phyloP scores from a whole-genome alignment of 176 grass and related monocot genomes.

The Poa pratensis region DNA sequence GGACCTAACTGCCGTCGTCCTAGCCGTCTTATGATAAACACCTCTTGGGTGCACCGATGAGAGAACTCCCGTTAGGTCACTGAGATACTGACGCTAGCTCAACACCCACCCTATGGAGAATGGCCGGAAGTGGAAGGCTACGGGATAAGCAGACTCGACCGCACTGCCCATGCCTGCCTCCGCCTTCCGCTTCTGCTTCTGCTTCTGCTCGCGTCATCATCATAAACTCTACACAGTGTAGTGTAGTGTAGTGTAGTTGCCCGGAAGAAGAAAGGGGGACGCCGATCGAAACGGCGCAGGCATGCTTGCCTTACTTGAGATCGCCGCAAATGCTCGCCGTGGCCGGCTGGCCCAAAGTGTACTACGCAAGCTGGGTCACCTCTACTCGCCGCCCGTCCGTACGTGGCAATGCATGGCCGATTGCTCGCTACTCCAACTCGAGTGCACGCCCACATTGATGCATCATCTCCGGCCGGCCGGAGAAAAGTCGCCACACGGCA shows the following conservation, averaged over 20 bases:
- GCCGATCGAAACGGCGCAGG: too few species aligned
- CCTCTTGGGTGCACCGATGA: not conserved
- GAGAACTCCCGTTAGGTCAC: too few species aligned
- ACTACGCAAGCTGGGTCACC: not conserved
- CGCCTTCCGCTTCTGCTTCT: not conserved
- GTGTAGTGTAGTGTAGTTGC: not conserved
- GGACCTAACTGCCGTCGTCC: too few species aligned
- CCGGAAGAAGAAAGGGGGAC: not conserved
- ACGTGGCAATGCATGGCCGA: not conserved
- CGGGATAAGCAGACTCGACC: not conserved
- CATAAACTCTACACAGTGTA: not conserved
- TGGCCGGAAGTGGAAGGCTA: conserved; percentile 21
- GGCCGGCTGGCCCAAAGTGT: too few species aligned
- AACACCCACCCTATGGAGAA: not conserved
- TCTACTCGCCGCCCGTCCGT: not conserved
- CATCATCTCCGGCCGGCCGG: too few species aligned
- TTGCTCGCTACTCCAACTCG: too few species aligned
- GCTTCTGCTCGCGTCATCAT: not conserved
- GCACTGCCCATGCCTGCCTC: not conserved
- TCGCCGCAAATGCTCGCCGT: too few species aligned
- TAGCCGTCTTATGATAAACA: not conserved
- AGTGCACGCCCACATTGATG: too few species aligned
- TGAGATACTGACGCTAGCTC: too few species aligned
- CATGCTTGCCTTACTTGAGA: too few species aligned
- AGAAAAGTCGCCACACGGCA: too few species aligned